Evolutionary conservation across 108 stramenopile genomes (phyloP), one percentile per base, ranked within the genome.

Genomic region (Discostella stelligeroides): DNA sequence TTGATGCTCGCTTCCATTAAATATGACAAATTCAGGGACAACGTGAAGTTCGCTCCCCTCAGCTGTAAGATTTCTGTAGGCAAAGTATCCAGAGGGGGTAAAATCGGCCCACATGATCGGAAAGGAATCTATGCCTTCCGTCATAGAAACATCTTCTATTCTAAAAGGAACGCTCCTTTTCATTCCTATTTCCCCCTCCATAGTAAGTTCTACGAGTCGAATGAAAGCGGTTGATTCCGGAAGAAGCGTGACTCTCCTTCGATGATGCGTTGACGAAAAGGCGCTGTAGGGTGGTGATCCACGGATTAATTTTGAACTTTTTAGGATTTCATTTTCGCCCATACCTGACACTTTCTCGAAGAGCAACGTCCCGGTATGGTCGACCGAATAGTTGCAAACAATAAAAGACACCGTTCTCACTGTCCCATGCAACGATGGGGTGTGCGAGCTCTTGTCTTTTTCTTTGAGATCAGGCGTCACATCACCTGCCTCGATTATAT

Each of bases 1-100:
- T n/a, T 83, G 60, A 20, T 68, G 53, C 21, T 66, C 37, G 49
- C 88, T 84, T 41, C 90, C 91, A 65, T 95, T 95, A 68, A 87
- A 95, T 2, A 95, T 75, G 46, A 92, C 71, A 55, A 83, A 95
- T 65, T 95, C 94, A 10, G 94, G 94, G 11, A 95, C 72, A 41
- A 95, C 66, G 56, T 95, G 94, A 23, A 95, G 48, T 58, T 92
- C 88, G 7, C 84, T 79, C 57, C 91, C 91, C 46, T 88, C 80
- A 8, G 83, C 70, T 13, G 88, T 70, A 4, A 95, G 73, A 18
- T 70, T 57, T 40, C 91, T 82, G 49, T 95, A 95, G 6, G 88
- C 89, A 76, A 86, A 92, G 68, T 82, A 88, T 14, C 88, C 86
- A 25, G 89, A 87, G 10, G 54, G 66, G 27, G 75, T 64, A 17